Evolutionary conservation across 495 filamentous ascomycete genomes (phyloP).

Genomic region (Tuber umbilicatum): DNA sequence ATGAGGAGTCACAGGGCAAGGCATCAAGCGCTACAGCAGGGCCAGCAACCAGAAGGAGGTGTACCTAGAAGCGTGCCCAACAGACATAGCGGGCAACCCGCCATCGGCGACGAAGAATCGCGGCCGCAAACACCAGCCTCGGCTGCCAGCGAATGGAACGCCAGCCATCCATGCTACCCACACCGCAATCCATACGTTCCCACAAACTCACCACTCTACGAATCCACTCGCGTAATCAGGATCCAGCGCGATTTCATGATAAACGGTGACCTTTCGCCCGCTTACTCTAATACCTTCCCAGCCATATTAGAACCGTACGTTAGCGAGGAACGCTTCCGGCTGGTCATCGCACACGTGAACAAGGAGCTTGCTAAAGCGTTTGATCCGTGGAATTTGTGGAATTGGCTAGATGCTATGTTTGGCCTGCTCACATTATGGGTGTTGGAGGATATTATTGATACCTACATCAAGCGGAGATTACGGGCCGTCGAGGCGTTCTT

Average conservation of each 20-base stretch:
- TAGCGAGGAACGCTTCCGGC: constrained; percentile 72
- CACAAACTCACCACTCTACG: constrained; percentile 61
- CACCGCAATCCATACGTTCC: constrained; percentile 79
- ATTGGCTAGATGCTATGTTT: constrained; percentile 66
- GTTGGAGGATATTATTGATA: constrained; percentile 81
- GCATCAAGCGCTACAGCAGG: constrained; percentile 8
- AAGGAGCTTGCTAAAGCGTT: constrained; percentile 63
- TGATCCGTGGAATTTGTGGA: constrained; percentile 62
- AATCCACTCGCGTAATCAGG: constrained; percentile 79
- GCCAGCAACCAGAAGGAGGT: neutral
- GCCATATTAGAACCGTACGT: constrained; percentile 84
- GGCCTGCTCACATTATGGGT: constrained; percentile 82
- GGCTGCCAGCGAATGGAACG: constrained; percentile 33
- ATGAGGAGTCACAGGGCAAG: constrained; percentile 9
- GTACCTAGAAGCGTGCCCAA: neutral
- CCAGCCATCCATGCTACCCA: constrained; percentile 40
- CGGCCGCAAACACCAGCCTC: constrained; percentile 32
- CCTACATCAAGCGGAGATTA: constrained; percentile 62
- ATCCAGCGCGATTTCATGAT: constrained; percentile 86
- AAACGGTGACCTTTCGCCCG: constrained; percentile 79
- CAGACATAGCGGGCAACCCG: neutral
- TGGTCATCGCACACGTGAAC: constrained; percentile 71
- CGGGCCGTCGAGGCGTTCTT: constrained; percentile 65
- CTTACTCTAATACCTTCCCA: constrained; percentile 74
- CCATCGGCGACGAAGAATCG: constrained; percentile 26